Evolutionary conservation across 768 basidiomycete genomes (phyloP), one percentile per base, ranked within the genome.

Genomic region (Coprinopsis strossmayeri): DNA sequence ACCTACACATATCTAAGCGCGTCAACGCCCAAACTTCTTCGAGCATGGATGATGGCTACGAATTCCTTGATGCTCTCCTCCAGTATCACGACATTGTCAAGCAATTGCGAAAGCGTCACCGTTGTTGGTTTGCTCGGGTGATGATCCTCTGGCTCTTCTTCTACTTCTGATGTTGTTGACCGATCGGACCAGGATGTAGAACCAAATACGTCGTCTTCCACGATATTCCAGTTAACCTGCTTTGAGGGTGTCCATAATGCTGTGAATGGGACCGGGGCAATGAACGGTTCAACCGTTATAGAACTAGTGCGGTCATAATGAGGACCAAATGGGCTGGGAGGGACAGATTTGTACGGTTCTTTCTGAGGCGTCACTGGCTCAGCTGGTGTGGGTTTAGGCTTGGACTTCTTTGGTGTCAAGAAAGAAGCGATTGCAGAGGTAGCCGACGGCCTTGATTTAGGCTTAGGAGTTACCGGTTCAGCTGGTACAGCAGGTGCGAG

Each of bases 61-160:
- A 93, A 69, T 64, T 98, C 95, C 68, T 97, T 97, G 60, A 97
- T 86, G 52, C 84, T 87, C 65, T 97, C 95, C 65, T 97, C 95
- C 53, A 98, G 62, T 34, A 97, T 83, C 25, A 98, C 92, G 25
- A 94, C 86, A 60, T 97, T 97, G 62, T 97, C 95, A 62, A 97
- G 68, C 48, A 97, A 63, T 53, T 78, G 82, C 38, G 90, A 92
- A 45, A 98, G 70, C 5, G 87, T 91, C 23, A 94, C 75, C 17
- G 64, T 72, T 44, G 56, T 53, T 52, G 61, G 60, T 34, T 65
- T 60, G 30, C 53, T 53, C 44, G 61, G 60, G n/a, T 66, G 65
- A 7, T 67, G 61, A 13, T 59, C 60, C n/a, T 61, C 62, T 25
- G 65, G 54, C 43, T 59, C 55, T 50, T 60, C 47, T 51, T 52